Evolutionary conservation across 306 rosid species (phyloP).

Genomic region (apple (Malus domestica)): ASM211411v1 NC_041795.1:3147001-3147500

Average conservation of each 20-base stretch:
- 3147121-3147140: conserved; percentile 84
- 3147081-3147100: conserved; percentile 61
- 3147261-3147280: background rate
- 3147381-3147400: conserved; percentile 58
- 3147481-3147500: background rate
- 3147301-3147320: background rate
- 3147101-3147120: conserved; percentile 62
- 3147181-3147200: conserved; percentile 72
- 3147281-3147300: background rate
- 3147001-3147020: conserved; percentile 93
- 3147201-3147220: conserved; percentile 86
- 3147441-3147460: background rate
- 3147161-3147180: conserved; percentile 75
- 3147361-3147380: conserved; percentile 40
- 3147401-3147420: conserved; percentile 17
- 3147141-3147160: conserved; percentile 49
- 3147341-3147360: conserved; percentile 77
- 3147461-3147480: background rate
- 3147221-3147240: conserved; percentile 98
- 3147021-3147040: conserved; percentile 73
- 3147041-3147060: conserved; percentile 85
- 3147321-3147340: conserved; percentile 48
- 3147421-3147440: background rate
- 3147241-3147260: conserved; percentile 8
- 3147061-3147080: conserved; percentile 90